Evolutionary conservation across 1,284 basidiomycete species (phyloP).

Genomic region (Pyrrhoderma noxium): DNA sequence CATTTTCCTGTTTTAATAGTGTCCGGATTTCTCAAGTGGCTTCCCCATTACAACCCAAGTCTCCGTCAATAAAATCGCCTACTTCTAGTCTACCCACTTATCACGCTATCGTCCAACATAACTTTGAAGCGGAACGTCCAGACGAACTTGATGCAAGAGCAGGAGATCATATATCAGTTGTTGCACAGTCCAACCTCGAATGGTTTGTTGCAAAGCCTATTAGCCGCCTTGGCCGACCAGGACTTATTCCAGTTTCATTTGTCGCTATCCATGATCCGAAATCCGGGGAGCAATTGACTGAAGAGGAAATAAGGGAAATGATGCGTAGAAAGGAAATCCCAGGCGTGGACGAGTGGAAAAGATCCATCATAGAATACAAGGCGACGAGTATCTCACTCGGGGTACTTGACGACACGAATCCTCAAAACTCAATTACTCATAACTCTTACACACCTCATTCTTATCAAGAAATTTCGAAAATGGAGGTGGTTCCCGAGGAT

Average conservation of each 20-base stretch:
- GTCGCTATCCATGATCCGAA: slow-evolving; percentile 92
- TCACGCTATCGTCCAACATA: slow-evolving; percentile 93
- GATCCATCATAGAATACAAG: slow-evolving; percentile 91
- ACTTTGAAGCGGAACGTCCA: slow-evolving; percentile 89
- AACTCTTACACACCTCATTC: slow-evolving; percentile 33
- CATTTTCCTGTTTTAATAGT: slow-evolving; percentile 25
- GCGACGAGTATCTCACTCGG: slow-evolving; percentile 93
- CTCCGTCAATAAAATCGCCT: slow-evolving; percentile 27
- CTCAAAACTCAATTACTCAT: slow-evolving; percentile 36
- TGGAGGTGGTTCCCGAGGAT: slow-evolving; percentile 19
- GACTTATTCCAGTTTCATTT: slow-evolving; percentile 94
- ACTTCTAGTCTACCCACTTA: slow-evolving; percentile 53
- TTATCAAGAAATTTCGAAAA: slow-evolving; percentile 18
- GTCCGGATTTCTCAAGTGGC: slow-evolving; percentile 34
- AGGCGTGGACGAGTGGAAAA: slow-evolving; percentile 97
- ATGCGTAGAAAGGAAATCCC: slow-evolving; percentile 85
- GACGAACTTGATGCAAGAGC: slow-evolving; percentile 95
- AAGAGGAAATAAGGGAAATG: slow-evolving; percentile 65
- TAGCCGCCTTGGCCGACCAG: slow-evolving; percentile 87
- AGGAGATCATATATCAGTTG: slow-evolving; percentile 89
- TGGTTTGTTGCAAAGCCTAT: slow-evolving; percentile 95
- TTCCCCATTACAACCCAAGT: slow-evolving; percentile 19
- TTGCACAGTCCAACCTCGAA: slow-evolving; percentile 85
- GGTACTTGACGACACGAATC: slow-evolving; percentile 63
- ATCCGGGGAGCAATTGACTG: slow-evolving; percentile 62